phyloP scores from a whole-genome alignment of 306 rosid genomes.

The Fragaria nilgerrensis region DNA sequence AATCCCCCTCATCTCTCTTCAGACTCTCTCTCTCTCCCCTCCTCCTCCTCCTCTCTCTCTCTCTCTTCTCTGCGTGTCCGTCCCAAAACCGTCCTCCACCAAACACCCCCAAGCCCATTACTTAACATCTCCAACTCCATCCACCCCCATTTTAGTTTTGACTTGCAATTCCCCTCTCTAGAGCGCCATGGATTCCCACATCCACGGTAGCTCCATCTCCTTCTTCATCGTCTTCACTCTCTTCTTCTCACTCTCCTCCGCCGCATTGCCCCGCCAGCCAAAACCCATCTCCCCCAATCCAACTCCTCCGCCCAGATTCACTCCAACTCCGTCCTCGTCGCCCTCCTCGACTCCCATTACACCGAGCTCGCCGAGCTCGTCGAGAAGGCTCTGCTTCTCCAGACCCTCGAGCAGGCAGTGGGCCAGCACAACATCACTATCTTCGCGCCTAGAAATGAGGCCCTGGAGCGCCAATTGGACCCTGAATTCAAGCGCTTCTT shows the following conservation, averaged over 20 bases:
- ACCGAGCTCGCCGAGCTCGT: constrained; percentile 92
- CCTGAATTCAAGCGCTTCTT: constrained; percentile 89
- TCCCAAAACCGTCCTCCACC: constrained; percentile 1
- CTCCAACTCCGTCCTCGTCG: constrained; percentile 91
- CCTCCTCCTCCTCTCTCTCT: not conserved
- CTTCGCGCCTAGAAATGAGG: constrained; percentile 81
- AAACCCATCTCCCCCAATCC: constrained; percentile 21
- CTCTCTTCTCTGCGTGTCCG: not conserved
- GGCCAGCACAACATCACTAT: constrained; percentile 74
- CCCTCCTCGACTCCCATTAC: constrained; percentile 89
- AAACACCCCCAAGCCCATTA: not conserved
- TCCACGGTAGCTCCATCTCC: constrained; percentile 53
- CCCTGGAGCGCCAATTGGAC: constrained; percentile 71
- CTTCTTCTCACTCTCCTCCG: constrained; percentile 13
- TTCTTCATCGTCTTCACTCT: constrained; percentile 16
- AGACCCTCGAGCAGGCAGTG: constrained; percentile 70
- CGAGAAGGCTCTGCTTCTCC: constrained; percentile 82
- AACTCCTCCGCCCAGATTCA: constrained; percentile 46
- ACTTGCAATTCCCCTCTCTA: not conserved
- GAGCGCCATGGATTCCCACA: constrained; percentile 64
- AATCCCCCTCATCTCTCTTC: not conserved
- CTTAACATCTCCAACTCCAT: not conserved
- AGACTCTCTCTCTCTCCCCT: not conserved
- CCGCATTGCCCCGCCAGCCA: constrained; percentile 37
- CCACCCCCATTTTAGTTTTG: not conserved